Evolutionary conservation across 257 asterid species (phyloP).

Genomic region (Solanum rostratum): DNA sequence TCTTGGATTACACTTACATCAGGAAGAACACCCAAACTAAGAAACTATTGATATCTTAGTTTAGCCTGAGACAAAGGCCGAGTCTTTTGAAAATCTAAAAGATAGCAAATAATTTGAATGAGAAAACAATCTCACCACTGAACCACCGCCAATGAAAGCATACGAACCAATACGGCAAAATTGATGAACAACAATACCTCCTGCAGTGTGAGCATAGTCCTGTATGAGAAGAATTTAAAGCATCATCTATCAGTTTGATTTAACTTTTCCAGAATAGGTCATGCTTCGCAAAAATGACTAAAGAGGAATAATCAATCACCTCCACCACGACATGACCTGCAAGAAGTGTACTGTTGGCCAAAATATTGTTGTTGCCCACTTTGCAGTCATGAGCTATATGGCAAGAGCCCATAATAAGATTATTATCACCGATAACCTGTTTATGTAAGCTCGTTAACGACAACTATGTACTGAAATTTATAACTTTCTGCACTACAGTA

Average conservation of each 20-base stretch:
- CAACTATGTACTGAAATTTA: not conserved
- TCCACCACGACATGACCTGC: conserved; percentile 94
- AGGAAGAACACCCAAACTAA: not conserved
- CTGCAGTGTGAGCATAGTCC: conserved; percentile 85
- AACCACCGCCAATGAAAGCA: conserved; percentile 94
- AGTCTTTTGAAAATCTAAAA: not conserved
- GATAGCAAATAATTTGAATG: not conserved
- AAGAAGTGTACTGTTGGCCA: conserved; percentile 83
- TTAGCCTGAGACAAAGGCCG: not conserved
- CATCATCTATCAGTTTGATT: not conserved
- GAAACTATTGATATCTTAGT: not conserved
- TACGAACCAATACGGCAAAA: conserved; percentile 88
- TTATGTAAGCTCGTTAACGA: conserved; percentile 3
- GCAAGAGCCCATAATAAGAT: conserved; percentile 94
- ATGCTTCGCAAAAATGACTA: not conserved
- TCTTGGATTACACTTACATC: not conserved
- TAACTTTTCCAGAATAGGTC: not conserved
- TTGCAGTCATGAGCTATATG: conserved; percentile 98
- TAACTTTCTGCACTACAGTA: not conserved
- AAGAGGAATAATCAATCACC: conserved; percentile 26
- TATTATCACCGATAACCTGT: conserved; percentile 78
- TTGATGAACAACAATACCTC: conserved; percentile 75
- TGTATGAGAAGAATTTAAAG: conserved; percentile 20
- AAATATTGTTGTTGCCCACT: conserved; percentile 65
- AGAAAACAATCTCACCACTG: conserved; percentile 44